These are phyloP conservation scores for Dactylella cylindrospora DNA, from an alignment of 2,329 filamentous ascomycete genomes.

Conservation along the genomic window DNA sequence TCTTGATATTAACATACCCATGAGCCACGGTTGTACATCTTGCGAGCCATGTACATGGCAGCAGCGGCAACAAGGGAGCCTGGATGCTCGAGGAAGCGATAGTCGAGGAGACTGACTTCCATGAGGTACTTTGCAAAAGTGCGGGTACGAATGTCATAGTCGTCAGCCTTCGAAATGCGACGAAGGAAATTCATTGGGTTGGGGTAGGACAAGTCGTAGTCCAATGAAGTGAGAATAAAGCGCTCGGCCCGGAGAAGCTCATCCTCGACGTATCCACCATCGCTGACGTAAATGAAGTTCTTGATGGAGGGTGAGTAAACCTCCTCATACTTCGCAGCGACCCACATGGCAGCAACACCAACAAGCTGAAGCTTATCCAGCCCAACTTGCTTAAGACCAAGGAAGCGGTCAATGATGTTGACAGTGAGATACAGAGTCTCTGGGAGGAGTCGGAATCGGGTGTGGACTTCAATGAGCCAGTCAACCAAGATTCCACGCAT, in stretches of 20 bases:
- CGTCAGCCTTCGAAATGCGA: constrained; percentile 97
- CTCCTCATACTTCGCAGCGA: constrained; percentile 98
- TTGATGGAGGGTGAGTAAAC: constrained; percentile 93
- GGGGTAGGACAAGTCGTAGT: constrained; percentile 97
- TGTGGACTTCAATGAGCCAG: constrained; percentile 98
- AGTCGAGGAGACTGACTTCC: constrained; percentile 93
- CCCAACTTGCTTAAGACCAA: constrained; percentile 92
- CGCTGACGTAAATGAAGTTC: constrained; percentile 95
- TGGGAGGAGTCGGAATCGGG: constrained; percentile 88
- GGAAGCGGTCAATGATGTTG: constrained; percentile 97
- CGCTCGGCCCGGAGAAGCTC: constrained; percentile 98
- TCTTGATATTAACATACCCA: constrained; percentile 67
- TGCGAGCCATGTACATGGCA: constrained; percentile 89
- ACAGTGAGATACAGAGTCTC: constrained; percentile 95
- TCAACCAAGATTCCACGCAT: constrained; percentile 96
- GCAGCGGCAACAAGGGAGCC: constrained; percentile 89
- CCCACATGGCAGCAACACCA: constrained; percentile 98
- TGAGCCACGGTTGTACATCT: constrained; percentile 84
- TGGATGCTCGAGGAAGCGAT: constrained; percentile 85
- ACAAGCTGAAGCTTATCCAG: constrained; percentile 94
- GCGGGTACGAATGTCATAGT: constrained; percentile 97
- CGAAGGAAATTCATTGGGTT: constrained; percentile 99
- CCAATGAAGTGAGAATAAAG: constrained; percentile 83
- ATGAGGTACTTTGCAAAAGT: constrained; percentile 97
- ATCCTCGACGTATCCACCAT: constrained; percentile 90